phyloP scores from a whole-genome alignment of 768 basidiomycete species.

The Trametes cingulata region DNA sequence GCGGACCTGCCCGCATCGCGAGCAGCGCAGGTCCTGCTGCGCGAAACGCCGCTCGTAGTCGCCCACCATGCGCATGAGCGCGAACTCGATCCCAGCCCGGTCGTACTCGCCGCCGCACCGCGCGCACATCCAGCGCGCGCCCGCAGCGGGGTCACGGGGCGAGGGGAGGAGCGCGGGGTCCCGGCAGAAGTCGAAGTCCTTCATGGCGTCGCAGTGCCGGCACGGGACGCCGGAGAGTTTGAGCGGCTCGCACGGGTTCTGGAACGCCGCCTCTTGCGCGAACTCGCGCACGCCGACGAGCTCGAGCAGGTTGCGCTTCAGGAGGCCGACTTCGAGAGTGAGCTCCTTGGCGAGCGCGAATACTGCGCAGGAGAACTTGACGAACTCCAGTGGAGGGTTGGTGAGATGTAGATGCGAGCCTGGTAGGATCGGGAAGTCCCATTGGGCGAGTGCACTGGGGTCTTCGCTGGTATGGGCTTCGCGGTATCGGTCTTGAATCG shows the following conservation, averaged over 20 bases:
- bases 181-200: conserved; percentile 95
- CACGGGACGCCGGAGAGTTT: conserved; percentile 88
- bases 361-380: conserved; percentile 84
- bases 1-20: conserved; percentile 88
- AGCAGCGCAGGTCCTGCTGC: conserved; percentile 88
- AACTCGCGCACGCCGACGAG: conserved; percentile 87
- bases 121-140: conserved; percentile 44
- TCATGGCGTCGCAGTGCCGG: conserved; percentile 77
- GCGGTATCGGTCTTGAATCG: conserved; percentile 59
- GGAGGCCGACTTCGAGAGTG: conserved; percentile 80
- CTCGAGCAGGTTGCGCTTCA: conserved; percentile 89
- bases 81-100: conserved; percentile 81
- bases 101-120: conserved; percentile 87
- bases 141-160: conserved; percentile 25
- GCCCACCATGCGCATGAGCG: conserved; percentile 75
- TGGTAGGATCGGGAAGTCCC: conserved; percentile 83
- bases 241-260: conserved; percentile 89
- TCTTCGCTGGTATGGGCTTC: conserved; percentile 47
- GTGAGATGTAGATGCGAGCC: conserved; percentile 79
- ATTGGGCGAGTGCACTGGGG: conserved; percentile 44
- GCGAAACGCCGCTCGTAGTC: conserved; percentile 71
- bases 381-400: conserved; percentile 84
- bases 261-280: conserved; percentile 79
- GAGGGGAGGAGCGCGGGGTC: conserved; percentile 78
- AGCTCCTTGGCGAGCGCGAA: conserved; percentile 80